Base-by-base conservation (phyloP, 2,329 filamentous ascomycete species). In the Cladobotryum mycophilum region DNA sequence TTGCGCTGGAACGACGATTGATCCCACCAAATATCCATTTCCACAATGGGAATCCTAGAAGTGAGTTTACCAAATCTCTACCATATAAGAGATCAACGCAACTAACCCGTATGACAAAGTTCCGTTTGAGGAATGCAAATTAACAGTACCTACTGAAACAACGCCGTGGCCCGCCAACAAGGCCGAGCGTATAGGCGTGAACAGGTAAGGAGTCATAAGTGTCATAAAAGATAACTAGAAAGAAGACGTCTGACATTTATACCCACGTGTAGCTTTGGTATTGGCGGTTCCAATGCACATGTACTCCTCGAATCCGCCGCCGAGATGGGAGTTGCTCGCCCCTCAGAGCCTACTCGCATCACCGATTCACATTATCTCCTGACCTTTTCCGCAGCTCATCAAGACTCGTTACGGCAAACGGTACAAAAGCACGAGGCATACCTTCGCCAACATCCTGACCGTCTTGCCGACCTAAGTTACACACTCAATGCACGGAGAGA, bases 201-300 rank as follows among this genome's bases (percentile, higher is more conserved):
- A 67, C 42, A 64, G 58, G 0, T 42, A 42, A 42, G 41, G 5
- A 38, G n/a, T 12, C 36, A 14, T 38, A 8, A 30, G 4, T 30
- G 25, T 11, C 9, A 8, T 30, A 30, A 30, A 38, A 38, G 4
- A 38, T 12, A 9, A 14, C 4, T 38, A n/a, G 36, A 38, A 13
- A 38, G 14, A 3, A 38, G 17, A 17, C 12, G n/a, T 38, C 36
- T 38, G 13, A 38, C 17, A 38, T 38, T 38, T 2, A 12, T n/a
- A 17, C 36, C 13, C 8, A 14, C 17, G 36, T n/a, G 36, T 22
- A 61, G 56, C 4, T 71, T 70, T 44, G 67, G 68, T 0, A 57
- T 70, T 5, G 69, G 67, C 1, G 69, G 69, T 3, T 48, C 65
- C 1, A 70, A 70, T 46, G 66, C 63, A 2, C 69, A 70, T 43